Percentiles rank a stretch among this genome's conserved stretches.
These are phyloP conservation scores for Capsicum rhomboideum DNA, from an alignment of 257 asterid genomes.

Conservation along the genomic window DNA sequence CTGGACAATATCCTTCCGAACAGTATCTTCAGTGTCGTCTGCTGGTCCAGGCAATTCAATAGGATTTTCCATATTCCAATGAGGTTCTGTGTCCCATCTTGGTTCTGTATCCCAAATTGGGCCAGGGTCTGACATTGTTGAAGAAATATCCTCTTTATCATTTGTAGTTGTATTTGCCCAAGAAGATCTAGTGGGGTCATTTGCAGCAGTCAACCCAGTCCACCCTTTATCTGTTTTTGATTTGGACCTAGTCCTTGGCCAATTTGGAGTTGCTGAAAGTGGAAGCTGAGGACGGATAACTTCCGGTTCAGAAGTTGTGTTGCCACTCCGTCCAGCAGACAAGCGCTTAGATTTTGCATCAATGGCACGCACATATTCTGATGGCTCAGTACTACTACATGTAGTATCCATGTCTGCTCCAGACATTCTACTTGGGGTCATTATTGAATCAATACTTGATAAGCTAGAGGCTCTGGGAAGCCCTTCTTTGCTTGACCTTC, in stretches of 20 bases:
- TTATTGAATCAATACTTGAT: constrained; percentile 89
- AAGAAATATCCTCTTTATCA: constrained; percentile 90
- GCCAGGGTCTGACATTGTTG: constrained; percentile 97
- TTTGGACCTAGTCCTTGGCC: constrained; percentile 92
- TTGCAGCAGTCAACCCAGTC: constrained; percentile 44
- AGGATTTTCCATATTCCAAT: constrained; percentile 56
- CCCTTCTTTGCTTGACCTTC: constrained; percentile 89
- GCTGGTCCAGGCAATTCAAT: constrained; percentile 64
- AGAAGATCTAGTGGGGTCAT: constrained; percentile 58
- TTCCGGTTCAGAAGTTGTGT: constrained; percentile 67
- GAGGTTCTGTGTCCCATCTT: constrained; percentile 82
- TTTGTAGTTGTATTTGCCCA: constrained; percentile 62
- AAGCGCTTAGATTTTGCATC: constrained; percentile 85
- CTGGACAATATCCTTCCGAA: constrained; percentile 24
- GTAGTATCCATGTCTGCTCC: constrained; percentile 72
- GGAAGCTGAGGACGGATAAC: constrained; percentile 81
- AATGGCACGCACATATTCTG: constrained; percentile 88
- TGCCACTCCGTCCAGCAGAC: constrained; percentile 65
- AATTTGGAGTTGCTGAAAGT: constrained; percentile 66
- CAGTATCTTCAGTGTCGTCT: constrained; percentile 40
- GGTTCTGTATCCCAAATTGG: constrained; percentile 99
- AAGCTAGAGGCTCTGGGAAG: constrained; percentile 94
- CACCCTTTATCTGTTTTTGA: constrained; percentile 75
- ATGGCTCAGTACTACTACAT: constrained; percentile 82
- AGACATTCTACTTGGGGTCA: constrained; percentile 77